phyloP scores from a whole-genome alignment of 371 early-diverging fungal species.

The Rhizopus delemar region DNA sequence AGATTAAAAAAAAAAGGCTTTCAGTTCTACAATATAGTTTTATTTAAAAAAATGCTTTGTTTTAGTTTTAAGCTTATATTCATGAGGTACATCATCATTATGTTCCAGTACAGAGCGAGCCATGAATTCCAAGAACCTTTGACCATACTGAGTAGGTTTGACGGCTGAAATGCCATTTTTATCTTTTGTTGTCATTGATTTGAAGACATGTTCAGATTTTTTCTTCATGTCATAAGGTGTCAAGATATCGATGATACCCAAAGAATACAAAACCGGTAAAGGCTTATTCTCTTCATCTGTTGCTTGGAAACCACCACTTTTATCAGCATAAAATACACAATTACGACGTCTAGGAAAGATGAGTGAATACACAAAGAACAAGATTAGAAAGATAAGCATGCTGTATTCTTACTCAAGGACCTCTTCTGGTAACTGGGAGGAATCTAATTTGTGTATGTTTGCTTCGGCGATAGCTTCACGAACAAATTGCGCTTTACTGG shows the following conservation, averaged over 20 bases:
- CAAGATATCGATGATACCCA: slow-evolving; percentile 97
- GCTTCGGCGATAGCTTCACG: slow-evolving; percentile 73
- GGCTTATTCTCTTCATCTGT: slow-evolving; percentile 75
- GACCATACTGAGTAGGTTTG: slow-evolving; percentile 85
- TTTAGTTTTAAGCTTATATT: slow-evolving; percentile 29
- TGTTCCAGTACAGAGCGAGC: slow-evolving; percentile 44
- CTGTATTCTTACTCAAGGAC: slow-evolving; percentile 40
- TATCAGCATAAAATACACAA: slow-evolving; percentile 86
- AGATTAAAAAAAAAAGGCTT: no score
- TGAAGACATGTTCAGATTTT: slow-evolving; percentile 87
- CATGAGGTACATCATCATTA: slow-evolving; percentile 47
- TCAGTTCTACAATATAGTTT: background rate
- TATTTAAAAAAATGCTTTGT: background rate
- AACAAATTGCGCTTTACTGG: slow-evolving; percentile 68
- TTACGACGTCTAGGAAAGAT: slow-evolving; percentile 53
- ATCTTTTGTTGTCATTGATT: slow-evolving; percentile 74
- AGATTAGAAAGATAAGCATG: no score
- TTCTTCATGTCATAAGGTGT: slow-evolving; percentile 93
- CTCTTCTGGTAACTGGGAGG: slow-evolving; percentile 56
- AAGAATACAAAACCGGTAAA: slow-evolving; percentile 79
- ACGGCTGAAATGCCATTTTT: slow-evolving; percentile 87
- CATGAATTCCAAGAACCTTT: slow-evolving; percentile 91
- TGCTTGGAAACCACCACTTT: slow-evolving; percentile 91
- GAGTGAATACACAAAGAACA: background rate
- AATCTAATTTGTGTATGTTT: slow-evolving; percentile 69